Evolutionary conservation across 306 rosid species (phyloP), one percentile per base, ranked within the genome.

Genomic region (Oemleria cerasiformis): DNA sequence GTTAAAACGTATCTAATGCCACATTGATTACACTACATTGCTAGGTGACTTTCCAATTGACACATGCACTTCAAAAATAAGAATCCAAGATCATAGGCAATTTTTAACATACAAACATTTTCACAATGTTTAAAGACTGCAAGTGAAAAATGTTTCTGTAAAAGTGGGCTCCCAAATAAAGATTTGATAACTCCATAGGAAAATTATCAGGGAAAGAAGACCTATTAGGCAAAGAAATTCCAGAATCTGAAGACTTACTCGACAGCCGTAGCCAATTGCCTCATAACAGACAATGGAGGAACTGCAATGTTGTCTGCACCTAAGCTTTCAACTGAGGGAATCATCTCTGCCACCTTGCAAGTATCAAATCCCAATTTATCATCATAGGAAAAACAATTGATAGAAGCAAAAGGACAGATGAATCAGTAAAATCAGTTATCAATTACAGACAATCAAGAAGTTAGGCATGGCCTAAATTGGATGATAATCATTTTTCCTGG

Each of bases 211-310:
- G 68, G 68, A 73, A 75, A 70, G 14, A 40, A 70, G 65, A 53
- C 67, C 74, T 38, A 36, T 43, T 21, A 66, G 41, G 75, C 13
- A 65, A 79, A 60, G 73, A 75, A 77, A 12, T 47, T 62, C 51
- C 75, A 63, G 36, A 78, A 44, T 21, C 11, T 55, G 73, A 68
- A 59, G 77, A 87, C 99, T 89, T 86, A 95, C 99, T 95, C 96
- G 58, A 89, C 80, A 79, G 96, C 97, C 56, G 75, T 50, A 74
- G 96, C 96, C 92, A 95, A 68, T 77, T 95, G 99, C 83, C 86
- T 91, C 61, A 95, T 65, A 64, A 84, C 96, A 63, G 88, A 79
- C 17, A 87, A 67, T 42, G 90, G 81, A 63, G 99, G 97, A 82
- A 91, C 84, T 74, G 85, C 89, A 77, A 79, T 78, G 70, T 79